Evolutionary conservation across 805 yeast genomes (phyloP), one percentile per base, ranked within the genome.

Genomic region (Kodamaea lidongshanica): DNA sequence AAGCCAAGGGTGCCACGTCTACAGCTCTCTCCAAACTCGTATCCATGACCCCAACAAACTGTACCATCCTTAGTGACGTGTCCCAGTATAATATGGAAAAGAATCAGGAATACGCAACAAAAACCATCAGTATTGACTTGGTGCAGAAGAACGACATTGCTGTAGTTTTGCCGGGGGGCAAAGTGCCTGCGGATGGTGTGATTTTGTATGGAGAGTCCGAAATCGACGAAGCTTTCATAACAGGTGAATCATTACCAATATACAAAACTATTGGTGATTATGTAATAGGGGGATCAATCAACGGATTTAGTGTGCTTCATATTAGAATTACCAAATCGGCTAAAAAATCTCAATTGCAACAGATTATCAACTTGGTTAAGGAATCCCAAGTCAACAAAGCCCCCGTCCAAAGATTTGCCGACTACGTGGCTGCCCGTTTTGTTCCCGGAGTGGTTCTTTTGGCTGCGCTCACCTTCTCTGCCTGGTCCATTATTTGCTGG

Each of bases 1-100:
- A 72, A 40, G 97, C 98, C 2, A 86, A 92, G 49, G 95, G 97
- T 4, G 85, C 83, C 36, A 92, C 97, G 0, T 84, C 96, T 0
- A 72, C 84, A 3, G 94, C 97, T 0, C 65, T 92, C 23, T 80
- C 96, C 0, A 75, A 77, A 41, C 66, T 92, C 25, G 67, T 94
- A 25, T 77, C 88, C 2, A 60, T 92, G 33, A 72, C 94, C 1
- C 96, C 98, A 2, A 68, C 84, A 1, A 65, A 69, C 3, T 88
- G 96, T 42, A 58, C 69, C 0, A 75, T 88, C 15, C 59, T 83
- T 6, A 70, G 67, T 20, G 69, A 73, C 33, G 28, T 48, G 5
- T 48, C 44, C 24, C 29, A 37, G 28, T 40, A 53, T 38, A 12
- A 9, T 19, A 17, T 30, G 1, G 34, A 25, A 19, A 34, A 17